Evolutionary conservation across 192 early-diverging fungal genomes (phyloP), one percentile per base, ranked within the genome.

Genomic region (Entophlyctis luteolus): DNA sequence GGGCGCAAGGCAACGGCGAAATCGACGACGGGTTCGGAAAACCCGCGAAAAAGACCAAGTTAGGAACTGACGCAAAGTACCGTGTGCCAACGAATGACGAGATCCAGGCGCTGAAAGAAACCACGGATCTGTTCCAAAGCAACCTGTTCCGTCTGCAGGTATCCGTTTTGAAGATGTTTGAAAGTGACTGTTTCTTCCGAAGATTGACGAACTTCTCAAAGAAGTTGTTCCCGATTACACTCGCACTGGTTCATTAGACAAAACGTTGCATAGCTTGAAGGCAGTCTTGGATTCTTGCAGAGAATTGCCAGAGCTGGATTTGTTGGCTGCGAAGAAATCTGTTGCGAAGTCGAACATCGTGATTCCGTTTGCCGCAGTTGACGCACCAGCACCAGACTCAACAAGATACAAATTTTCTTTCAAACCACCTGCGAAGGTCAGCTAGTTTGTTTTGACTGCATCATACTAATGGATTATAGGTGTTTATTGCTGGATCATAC

Each of bases 131-230:
- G 47, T 92, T 88, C 79, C 93, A 95, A 63, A 88, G 88, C 47
- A 95, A 95, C 74, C 81, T 98, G 56, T 94, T 95, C 80, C 89
- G 88, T 74, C 78, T 98, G 39, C 91, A 96, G 79, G 81, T 88
- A 56, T 67, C 74, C 58, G 65, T n/a, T n/a, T n/a, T n/a, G n/a
- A 28, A 10, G 59, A 32, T 27, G 36, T 31, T 5, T 22, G 57
- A 36, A 25, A 27, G 57, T 42, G 31, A 67, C 77, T 55, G 68
- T 75, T 48, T 75, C 65, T 57, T 32, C 29, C 73, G 78, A 22
- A 84, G 78, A 81, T 89, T 56, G 87, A 88, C 48, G 90, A 93
- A 79, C 79, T 91, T 25, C 59, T 91, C 32, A 80, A 74, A 25
- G 88, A 93, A 66, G 84, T 88, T 27, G 55, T 72, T 8, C 54